These are phyloP conservation scores for Curvularia eragrostidis DNA, from an alignment of 2,329 filamentous ascomycete genomes.

Conservation along the genomic window DNA sequence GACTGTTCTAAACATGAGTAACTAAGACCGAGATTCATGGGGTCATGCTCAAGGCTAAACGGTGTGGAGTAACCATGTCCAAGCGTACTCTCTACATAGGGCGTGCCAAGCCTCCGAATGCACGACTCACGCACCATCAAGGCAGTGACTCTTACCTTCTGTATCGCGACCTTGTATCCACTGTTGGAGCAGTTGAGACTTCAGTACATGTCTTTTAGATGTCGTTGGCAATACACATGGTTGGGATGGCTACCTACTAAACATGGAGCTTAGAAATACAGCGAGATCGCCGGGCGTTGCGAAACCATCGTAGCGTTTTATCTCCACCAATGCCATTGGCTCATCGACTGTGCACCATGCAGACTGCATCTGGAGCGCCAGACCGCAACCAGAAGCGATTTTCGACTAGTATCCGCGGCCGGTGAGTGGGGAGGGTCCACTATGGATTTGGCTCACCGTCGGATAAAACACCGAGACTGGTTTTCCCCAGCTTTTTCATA, in stretches of 20 bases:
- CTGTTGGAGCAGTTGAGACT: no score
- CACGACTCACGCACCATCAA: not conserved
- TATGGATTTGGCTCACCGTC: slow-evolving; percentile 11
- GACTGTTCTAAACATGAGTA: not conserved
- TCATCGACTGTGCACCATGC: not conserved
- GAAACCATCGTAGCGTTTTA: slow-evolving; percentile 2
- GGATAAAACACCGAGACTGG: slow-evolving; percentile 15
- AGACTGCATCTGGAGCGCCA: not conserved
- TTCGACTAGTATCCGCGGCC: slow-evolving; percentile 32
- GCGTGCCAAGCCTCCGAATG: slow-evolving; percentile 1
- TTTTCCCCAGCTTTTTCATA: slow-evolving; percentile 1
- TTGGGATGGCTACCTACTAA: not conserved
- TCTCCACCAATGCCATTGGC: slow-evolving; percentile 5
- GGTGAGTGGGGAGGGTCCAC: slow-evolving; percentile 17
- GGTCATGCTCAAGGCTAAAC: not conserved
- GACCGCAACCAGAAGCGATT: not conserved
- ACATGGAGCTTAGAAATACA: slow-evolving; percentile 8
- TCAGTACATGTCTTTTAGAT: not conserved
- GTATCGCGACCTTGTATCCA: not conserved
- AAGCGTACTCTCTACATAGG: not conserved
- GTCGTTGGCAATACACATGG: not conserved
- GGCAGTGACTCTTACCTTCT: not conserved
- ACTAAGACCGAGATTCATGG: not conserved
- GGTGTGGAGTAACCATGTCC: not conserved
- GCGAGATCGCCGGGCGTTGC: slow-evolving; percentile 13